Base-by-base conservation (phyloP, 495 filamentous ascomycete genomes). In the Baudoinia panamericana region DNA sequence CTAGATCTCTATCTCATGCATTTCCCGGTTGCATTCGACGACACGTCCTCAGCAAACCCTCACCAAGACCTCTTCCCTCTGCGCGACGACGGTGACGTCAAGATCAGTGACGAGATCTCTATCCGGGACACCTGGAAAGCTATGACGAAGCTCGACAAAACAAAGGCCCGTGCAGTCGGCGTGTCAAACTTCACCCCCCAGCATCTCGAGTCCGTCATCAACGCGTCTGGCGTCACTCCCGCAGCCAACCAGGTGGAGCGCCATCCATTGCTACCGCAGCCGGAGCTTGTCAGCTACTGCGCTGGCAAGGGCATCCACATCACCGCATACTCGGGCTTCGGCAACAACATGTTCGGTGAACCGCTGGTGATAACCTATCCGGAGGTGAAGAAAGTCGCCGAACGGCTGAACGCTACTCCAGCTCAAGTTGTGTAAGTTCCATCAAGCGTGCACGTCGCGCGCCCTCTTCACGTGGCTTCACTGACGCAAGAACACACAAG, bases 161-260 rank as follows among this genome's bases (percentile, higher is more conserved):
- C 39, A 8, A 45, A 41, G 20, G 46, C 43, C 5, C 45, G 46
- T 16, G 24, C 50, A 25, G 45, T 56, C 36, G 53, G 53, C 22
- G 33, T 56, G 19, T 51, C 41, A 11, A 56, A 56, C 43, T 54
- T 54, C 46, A 46, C 41, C 10, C 53, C 51, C 28, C 12, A 15
- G 2, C 43, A 56, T 26, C 46, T 56, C 17, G 25, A 38, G 5
- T 20, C 33, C 18, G 32, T 53, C 13, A 37, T 53, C 26, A 28
- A 24, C 15, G 15, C 18, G 0, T 19, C 31, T 2, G n/a, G 42
- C 10, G 55, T 53, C 17, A 52, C 55, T 28, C 74, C 71, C 7
- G 63, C 69, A 11, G 69, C 64, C n/a, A 64, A 80, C 51, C 70
- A 77, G 31, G 62, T 77, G 29, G 79, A 77, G 54, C 52, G 61